Evolutionary conservation across 306 rosid genomes (phyloP), one percentile per base, ranked within the genome.

Genomic region (Dalbergia oliveri): DNA sequence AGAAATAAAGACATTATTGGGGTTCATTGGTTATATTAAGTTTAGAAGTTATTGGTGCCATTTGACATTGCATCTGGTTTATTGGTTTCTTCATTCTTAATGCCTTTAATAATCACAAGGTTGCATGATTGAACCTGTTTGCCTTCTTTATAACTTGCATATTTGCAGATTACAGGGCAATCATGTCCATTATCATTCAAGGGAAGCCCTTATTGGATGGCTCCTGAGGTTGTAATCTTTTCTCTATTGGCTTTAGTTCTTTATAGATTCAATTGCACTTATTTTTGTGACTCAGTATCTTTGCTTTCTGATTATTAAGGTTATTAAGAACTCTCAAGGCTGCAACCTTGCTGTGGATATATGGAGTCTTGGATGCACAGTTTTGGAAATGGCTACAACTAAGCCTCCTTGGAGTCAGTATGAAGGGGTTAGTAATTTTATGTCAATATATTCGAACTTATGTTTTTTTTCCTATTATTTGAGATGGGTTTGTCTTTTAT

Each of bases 181-280:
- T 88, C 97, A 35, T 91, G 95, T 79, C 96, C 97, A 26, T 82
- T 94, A 78, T 94, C 98, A 61, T 92, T 92, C 82, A 92, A 90
- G 87, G 98, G 98, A 69, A 94, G 98, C 86, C 98, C 98, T 58
- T 94, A 90, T 82, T 94, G 98, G 98, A 94, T 94, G 98, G 98
- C 98, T 68, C 97, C 98, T 54, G 98, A 94, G 98, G 98, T 94
- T 71, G 66, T 78, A 62, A 64, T 33, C 5, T 71, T 80, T 39
- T 60, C 71, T 59, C 59, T 58, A 19, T 60, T 68, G 18, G 45
- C 34, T 50, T 75, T 54, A 33, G 61, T 72, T 77, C 71, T 68
- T 73, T 72, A 9, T 68, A 47, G 47, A 13, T 79, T 62, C 63
- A 58, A 45, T 9, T 26, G 56, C 62, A 37, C 71, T 54, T 75